Evolutionary conservation across 2,329 filamentous ascomycete genomes (phyloP), one percentile per base, ranked within the genome.

Genomic region (Fusarium sp.): DNA sequence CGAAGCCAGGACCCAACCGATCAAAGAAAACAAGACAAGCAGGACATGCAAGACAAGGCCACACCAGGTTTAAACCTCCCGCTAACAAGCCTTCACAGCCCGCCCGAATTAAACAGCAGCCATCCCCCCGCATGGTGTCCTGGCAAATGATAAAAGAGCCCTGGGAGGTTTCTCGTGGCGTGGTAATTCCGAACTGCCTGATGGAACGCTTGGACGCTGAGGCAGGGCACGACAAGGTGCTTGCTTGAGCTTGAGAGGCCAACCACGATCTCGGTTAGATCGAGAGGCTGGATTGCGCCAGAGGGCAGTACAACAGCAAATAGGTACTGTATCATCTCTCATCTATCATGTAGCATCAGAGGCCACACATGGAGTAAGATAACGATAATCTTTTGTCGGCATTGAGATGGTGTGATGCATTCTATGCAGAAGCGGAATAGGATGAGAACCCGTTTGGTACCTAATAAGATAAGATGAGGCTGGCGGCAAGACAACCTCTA

Each of bases 191-290:
- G 10, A 33, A 33, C 56, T 62, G 68, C 27, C 27, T 5, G 27
- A 59, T 45, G 53, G 57, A 53, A 57, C 63, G 59, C 54, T 62
- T 71, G 47, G 68, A 69, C 56, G 35, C 49, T 52, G 64, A 46
- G 41, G 22, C 39, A 43, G 44, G 35, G 25, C 17, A 56, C 23
- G 58, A 44, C 55, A 64, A 54, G 59, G 44, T n/a, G n/a, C n/a
- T n/a, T 56, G 53, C 56, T 67, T 60, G n/a, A n/a, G 66, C 56
- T 41, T 59, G 40, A 46, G 55, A 56, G 44, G 52, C 48, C 50
- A 62, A 41, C 45, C 45, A 40, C 53, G 68, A 71, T 73, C 71
- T 73, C 70, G 44, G 57, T 67, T 67, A 68, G 71, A 73, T 73
- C 61, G 70, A 68, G 47, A 37, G 22, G 59, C 46, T 47, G 53